Evolutionary conservation across 2,329 filamentous ascomycete genomes (phyloP).

Genomic region (Pestalotiopsis fici): DNA sequence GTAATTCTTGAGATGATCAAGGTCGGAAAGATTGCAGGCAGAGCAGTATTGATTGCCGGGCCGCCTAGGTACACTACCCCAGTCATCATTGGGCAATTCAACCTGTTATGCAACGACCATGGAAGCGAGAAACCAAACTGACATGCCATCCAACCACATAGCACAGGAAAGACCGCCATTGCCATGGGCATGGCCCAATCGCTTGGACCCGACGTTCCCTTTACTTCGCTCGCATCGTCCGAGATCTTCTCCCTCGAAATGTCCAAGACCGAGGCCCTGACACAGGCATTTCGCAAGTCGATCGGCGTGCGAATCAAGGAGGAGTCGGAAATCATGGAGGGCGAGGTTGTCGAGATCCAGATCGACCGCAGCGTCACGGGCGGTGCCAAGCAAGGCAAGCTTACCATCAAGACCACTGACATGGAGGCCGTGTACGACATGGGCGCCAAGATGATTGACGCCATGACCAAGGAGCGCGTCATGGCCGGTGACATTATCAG

Average conservation of each 20-base stretch:
- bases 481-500: slow-evolving; percentile 98
- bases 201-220: slow-evolving; percentile 89
- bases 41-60: slow-evolving; percentile 91
- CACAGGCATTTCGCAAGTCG: slow-evolving; percentile 97
- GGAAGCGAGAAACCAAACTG: background rate
- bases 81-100: background rate
- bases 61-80: slow-evolving; percentile 68
- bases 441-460: slow-evolving; percentile 99
- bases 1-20: slow-evolving; percentile 99
- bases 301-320: slow-evolving; percentile 98
- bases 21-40: slow-evolving; percentile 95
- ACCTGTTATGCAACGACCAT: background rate
- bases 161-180: slow-evolving; percentile 97
- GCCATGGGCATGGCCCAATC: slow-evolving; percentile 99
- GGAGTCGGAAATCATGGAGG: slow-evolving; percentile 98
- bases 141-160: slow-evolving; percentile 30
- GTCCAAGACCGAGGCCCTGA: slow-evolving; percentile 98
- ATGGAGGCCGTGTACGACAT: slow-evolving; percentile 99
- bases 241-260: slow-evolving; percentile 99
- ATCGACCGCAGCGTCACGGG: slow-evolving; percentile 97
- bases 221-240: slow-evolving; percentile 92
- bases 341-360: slow-evolving; percentile 98
- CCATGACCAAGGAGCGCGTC: slow-evolving; percentile 98
- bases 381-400: slow-evolving; percentile 95
- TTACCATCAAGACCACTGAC: slow-evolving; percentile 98